A percentile compares a stretch with the other conserved stretches of the same genome.
Evolutionary conservation across 352 stramenopile genomes (phyloP).

Genomic region (Phytophthora pisi): DNA sequence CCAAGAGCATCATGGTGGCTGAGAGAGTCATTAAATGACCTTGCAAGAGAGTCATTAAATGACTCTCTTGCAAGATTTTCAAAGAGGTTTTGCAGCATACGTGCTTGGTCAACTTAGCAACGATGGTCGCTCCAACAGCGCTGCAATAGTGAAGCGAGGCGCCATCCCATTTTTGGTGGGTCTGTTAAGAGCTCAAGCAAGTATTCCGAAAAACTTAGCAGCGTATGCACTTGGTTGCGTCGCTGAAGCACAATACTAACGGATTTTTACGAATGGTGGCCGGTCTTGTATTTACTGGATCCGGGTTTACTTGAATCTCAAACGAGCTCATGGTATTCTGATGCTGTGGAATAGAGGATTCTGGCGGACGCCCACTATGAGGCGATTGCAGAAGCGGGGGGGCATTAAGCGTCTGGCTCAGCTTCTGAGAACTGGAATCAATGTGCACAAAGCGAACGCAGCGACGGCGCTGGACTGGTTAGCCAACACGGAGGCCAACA

Average conservation of each 20-base stretch:
- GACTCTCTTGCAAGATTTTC: constrained; percentile 3
- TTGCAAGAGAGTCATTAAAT: no score
- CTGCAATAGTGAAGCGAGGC: not conserved
- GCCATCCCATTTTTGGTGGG: not conserved
- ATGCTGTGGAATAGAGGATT: no score
- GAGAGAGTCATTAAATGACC: no score
- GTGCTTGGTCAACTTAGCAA: not conserved
- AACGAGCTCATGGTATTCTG: no score
- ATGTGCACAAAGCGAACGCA: not conserved
- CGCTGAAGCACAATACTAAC: no score
- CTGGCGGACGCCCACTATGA: not conserved
- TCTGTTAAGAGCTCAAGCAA: constrained; percentile 1
- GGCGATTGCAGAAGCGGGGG: constrained; percentile 1
- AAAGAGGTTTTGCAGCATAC: constrained; percentile 10
- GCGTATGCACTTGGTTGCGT: constrained; percentile 1
- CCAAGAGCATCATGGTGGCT: not conserved
- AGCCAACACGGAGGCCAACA: not conserved
- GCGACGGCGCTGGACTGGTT: not conserved
- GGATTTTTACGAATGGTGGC: no score
- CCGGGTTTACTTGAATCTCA: no score
- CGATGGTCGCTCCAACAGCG: not conserved
- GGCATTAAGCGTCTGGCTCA: not conserved
- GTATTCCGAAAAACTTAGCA: constrained; percentile 1
- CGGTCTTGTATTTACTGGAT: no score
- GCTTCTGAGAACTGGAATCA: constrained; percentile 3